Evolutionary conservation across 805 yeast genomes (phyloP).

Genomic region (Isabelozyma rhagii): DNA sequence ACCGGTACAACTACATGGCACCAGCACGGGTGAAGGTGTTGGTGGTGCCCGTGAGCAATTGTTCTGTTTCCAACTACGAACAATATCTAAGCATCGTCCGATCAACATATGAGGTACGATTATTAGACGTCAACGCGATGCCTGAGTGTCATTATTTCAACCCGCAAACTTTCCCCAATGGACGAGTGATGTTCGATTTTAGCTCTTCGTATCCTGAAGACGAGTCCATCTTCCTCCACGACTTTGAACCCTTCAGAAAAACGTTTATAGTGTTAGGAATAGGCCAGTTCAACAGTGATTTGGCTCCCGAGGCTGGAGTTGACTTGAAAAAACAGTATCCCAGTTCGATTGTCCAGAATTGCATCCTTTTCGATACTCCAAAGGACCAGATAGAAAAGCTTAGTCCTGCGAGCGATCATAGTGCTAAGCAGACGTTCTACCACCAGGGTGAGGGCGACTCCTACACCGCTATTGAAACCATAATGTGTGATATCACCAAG

Average conservation of each 20-base stretch:
- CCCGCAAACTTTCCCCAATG: slow-evolving; percentile 83
- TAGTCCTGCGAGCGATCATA: slow-evolving; percentile 13
- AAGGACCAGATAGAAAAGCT: slow-evolving; percentile 5
- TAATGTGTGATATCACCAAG: slow-evolving; percentile 68
- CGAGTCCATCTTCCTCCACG: slow-evolving; percentile 69
- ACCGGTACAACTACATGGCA: slow-evolving; percentile 48
- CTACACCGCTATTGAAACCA: slow-evolving; percentile 49
- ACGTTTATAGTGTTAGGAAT: slow-evolving; percentile 58
- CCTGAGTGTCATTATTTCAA: slow-evolving; percentile 51
- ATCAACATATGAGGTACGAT: slow-evolving; percentile 58
- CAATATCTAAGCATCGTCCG: slow-evolving; percentile 43
- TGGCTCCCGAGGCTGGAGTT: slow-evolving; percentile 3
- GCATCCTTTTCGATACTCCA: slow-evolving; percentile 54
- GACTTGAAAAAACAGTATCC: slow-evolving; percentile 48
- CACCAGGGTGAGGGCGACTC: slow-evolving; percentile 19
- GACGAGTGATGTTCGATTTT: slow-evolving; percentile 63
- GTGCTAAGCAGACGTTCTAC: slow-evolving; percentile 16
- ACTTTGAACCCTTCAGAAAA: slow-evolving; percentile 86
- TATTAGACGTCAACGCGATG: slow-evolving; percentile 73
- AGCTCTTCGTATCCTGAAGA: slow-evolving; percentile 44
- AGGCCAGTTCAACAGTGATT: slow-evolving; percentile 22
- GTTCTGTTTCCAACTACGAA: slow-evolving; percentile 41
- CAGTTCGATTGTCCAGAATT: slow-evolving; percentile 50
- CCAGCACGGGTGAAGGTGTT: slow-evolving; percentile 68
- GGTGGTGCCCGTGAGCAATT: slow-evolving; percentile 62